Base-by-base conservation (phyloP, 1,139 yeast genomes). In the Barnettozyma hawaiiensis region DNA sequence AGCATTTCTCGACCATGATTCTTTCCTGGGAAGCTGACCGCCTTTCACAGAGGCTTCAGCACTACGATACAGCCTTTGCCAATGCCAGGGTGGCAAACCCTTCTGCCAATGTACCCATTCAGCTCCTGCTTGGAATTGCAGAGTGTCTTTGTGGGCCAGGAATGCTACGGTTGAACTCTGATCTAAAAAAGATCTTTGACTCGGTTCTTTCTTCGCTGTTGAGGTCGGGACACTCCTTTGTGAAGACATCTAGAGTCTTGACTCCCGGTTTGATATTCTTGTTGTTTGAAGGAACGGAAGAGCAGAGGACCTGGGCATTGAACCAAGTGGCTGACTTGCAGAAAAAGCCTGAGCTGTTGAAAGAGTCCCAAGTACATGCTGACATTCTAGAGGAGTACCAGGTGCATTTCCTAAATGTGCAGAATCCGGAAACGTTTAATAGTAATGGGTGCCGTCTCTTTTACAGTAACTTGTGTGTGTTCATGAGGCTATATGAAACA, bases 131-230 rank as follows among this genome's bases (percentile, higher is more conserved):
- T 41, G 67, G 73, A 1, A 47, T 75, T 7, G 62, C 61, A 15
- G 79, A 74, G 48, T 74, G 81, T 49, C 54, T 78, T 11, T 58
- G 68, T 37, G 75, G 76, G 35, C 85, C 86, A 1, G 62, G 59
- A 9, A 53, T 79, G 45, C 49, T 79, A 26, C 58, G 81, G 42
- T 44, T 64, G 18, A 64, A 65, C 37, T 39, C 50, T 3, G 58
- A 58, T 1, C 52, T 76, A 10, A 64, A 64, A 39, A 50, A 50
- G 3, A 39, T 60, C 2, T 72, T 73, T 48, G 57, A 61, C 46
- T 53, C 54, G 19, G 48, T 63, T 16, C 58, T 68, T 41, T 57
- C 57, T 29, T 52, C 51, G 15, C 46, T 67, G 19, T 46, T 56
- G 35, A 54, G 48, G 22, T 48, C 52, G 22, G 59, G 57, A 27